Conservation (phyloP, 2,329 filamentous ascomycete genomes). For the Fusarium compactum region DNA sequence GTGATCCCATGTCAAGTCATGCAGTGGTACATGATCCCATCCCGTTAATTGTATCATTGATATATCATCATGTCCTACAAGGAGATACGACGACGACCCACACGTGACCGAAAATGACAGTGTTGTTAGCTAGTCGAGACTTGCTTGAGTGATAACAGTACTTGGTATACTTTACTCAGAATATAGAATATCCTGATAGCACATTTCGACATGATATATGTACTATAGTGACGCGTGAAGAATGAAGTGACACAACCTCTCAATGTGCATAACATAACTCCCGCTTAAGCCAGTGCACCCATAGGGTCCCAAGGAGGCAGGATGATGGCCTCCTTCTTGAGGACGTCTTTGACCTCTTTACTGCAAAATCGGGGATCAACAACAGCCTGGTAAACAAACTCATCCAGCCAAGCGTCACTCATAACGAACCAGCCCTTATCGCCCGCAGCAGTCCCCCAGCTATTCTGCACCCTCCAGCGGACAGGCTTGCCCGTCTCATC, state of each 20-base stretch:
- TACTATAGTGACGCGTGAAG: not conserved
- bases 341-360: conserved; percentile 75
- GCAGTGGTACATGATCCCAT: conserved; percentile 7
- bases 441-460: conserved; percentile 78
- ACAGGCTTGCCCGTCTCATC: conserved; percentile 70
- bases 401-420: conserved; percentile 82
- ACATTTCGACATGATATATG: not conserved
- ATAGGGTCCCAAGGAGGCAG: conserved; percentile 85
- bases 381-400: conserved; percentile 89
- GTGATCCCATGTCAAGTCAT: conserved; percentile 25
- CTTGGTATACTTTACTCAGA: not conserved
- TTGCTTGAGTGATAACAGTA: not conserved
- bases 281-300: conserved; percentile 72
- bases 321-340: conserved; percentile 77
- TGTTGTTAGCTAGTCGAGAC: not conserved
- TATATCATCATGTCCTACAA: conserved; percentile 10
- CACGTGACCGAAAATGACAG: conserved; percentile 1
- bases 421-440: conserved; percentile 90
- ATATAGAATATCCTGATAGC: not conserved
- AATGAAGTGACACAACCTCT: not conserved
- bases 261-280: not conserved
- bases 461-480: conserved; percentile 89
- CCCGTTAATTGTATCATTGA: conserved; percentile 12
- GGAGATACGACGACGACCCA: not conserved
- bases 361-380: conserved; percentile 78